Evolutionary conservation across 1,139 yeast genomes (phyloP), one percentile per base, ranked within the genome.

Genomic region (Kodamaea sp.): DNA sequence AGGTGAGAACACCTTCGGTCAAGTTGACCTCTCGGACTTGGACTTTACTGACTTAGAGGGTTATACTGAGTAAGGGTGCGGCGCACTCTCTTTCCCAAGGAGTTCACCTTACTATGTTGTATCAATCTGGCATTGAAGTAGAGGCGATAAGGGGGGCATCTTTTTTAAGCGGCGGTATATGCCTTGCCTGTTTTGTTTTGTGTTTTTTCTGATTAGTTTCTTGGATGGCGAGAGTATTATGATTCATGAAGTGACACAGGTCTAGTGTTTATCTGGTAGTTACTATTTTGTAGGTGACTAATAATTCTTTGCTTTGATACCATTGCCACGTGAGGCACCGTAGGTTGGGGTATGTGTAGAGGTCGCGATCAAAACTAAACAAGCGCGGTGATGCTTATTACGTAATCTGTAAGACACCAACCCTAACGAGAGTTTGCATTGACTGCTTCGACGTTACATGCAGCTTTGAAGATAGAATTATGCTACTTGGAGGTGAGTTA

Each of bases 1-100:
- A 6, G 92, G 95, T 24, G 95, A 84, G 57, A 84, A 84, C 61
- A 84, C 95, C 2, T 84, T 84, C 65, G 94, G 94, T 35, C 69
- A 35, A 64, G 66, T 58, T 64, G 76, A 73, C 28, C 37, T 31
- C 24, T 37, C 43, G 14, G 39, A 34, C 10, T 37, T 61, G 66
- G 76, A 75, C 37, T 42, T 39, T 33, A 27, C 41, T 16, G 48
- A 46, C 29, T 44, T 46, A 42, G 45, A 40, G 16, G 44, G 38
- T 15, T 46, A 42, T 28, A 27, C 39, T 19, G 46, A 26, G 12
- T 12, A 16, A 18, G 21, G 21, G 21, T 18, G 21, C 21, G 9
- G 21, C 8, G 21, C 21, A 18, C 9, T 9, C 21, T 18, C n/a
- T n/a, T n/a, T n/a, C n/a, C n/a, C n/a, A n/a, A n/a, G n/a, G n/a